Evolutionary conservation across 257 asterid species (phyloP).

Genomic region (Salvia miltiorrhiza): DNA sequence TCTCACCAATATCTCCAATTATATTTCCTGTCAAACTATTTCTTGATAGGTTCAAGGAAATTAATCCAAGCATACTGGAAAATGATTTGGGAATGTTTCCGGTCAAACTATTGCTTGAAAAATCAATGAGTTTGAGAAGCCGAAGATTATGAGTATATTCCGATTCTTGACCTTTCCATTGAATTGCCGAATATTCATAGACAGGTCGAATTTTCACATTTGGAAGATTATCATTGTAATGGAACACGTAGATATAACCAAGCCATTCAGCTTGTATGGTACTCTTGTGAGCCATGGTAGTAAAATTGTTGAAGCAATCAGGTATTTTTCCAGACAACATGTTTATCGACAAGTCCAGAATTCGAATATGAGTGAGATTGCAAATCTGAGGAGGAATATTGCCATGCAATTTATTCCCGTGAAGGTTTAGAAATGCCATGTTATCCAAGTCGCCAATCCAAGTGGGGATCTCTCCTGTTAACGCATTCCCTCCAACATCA

Average conservation of each 20-base stretch:
- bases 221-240: no score
- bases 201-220: no score
- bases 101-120: constrained; percentile 25
- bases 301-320: constrained; percentile 25
- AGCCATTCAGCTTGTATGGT: no score
- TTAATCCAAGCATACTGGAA: constrained; percentile 4
- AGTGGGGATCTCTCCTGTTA: constrained; percentile 11
- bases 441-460: background rate
- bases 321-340: constrained; percentile 32
- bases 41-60: constrained; percentile 32
- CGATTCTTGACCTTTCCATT: constrained; percentile 23
- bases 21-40: constrained; percentile 27
- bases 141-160: constrained; percentile 10
- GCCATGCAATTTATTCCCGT: constrained; percentile 25
- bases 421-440: background rate
- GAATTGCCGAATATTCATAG: background rate
- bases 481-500: constrained; percentile 12
- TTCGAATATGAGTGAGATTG: constrained; percentile 24
- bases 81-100: constrained; percentile 21
- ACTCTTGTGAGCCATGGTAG: background rate
- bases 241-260: no score
- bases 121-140: constrained; percentile 29
- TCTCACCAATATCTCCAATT: constrained; percentile 24
- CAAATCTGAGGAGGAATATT: constrained; percentile 34
- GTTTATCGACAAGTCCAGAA: constrained; percentile 40